phyloP scores from a whole-genome alignment of 176 grass and related monocot genomes.

The Oryza meridionalis region DNA sequence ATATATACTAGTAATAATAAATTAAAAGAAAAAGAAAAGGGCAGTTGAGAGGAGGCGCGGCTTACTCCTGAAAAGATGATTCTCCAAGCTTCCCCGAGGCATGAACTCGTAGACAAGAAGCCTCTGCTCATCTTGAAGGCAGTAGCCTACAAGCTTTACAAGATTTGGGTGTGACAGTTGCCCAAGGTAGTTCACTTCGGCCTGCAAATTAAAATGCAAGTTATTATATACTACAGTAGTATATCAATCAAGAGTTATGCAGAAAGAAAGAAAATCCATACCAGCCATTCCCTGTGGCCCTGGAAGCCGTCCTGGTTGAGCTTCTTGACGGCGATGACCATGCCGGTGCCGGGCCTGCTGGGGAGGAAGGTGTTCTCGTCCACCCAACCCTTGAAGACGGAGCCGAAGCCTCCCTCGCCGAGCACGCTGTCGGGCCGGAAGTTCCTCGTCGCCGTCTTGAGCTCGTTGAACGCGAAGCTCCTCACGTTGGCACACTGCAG shows the following conservation, averaged over 20 bases:
- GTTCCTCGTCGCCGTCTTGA: constrained; percentile 61
- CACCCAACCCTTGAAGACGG: constrained; percentile 88
- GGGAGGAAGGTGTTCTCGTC: constrained; percentile 65
- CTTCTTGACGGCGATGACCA: constrained; percentile 88
- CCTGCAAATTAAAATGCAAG: constrained; percentile 38
- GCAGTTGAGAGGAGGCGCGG: no score
- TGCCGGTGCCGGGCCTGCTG: constrained; percentile 69
- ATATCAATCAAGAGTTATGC: no score
- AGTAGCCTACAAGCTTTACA: constrained; percentile 76
- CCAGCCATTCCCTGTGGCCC: constrained; percentile 90
- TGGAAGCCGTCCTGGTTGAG: constrained; percentile 86
- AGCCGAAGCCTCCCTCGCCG: constrained; percentile 86
- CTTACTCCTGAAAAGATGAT: constrained; percentile 86
- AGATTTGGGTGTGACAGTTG: constrained; percentile 73
- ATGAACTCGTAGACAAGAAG: constrained; percentile 92
- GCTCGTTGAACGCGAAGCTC: constrained; percentile 76
- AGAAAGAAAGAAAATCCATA: neutral
- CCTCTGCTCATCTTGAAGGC: constrained; percentile 78
- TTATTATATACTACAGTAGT: no score
- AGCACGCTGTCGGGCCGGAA: constrained; percentile 81
- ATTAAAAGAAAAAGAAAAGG: no score
- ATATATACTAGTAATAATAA: no score
- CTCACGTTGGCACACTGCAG: constrained; percentile 61
- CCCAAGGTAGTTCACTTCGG: constrained; percentile 80
- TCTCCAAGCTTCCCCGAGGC: constrained; percentile 86